phyloP scores from a whole-genome alignment of 257 asterid species.

The Lycium barbarum region DNA sequence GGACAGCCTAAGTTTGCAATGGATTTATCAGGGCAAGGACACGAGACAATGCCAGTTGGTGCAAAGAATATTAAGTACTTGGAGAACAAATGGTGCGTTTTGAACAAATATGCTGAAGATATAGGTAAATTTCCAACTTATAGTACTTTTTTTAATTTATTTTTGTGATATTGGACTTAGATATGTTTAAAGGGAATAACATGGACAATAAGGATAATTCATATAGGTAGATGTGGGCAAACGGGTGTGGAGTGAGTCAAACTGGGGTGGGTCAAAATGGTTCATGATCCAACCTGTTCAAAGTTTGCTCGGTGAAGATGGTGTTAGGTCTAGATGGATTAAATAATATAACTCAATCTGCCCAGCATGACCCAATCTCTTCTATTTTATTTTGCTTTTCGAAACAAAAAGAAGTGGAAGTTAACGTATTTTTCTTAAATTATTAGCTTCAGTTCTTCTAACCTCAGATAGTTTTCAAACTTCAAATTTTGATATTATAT shows the following conservation, averaged over 20 bases:
- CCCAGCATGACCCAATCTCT: too few relatives aligned
- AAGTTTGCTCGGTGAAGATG: neutral
- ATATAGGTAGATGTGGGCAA: neutral
- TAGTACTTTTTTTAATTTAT: neutral
- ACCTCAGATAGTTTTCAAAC: neutral
- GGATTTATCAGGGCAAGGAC: constrained; percentile 56
- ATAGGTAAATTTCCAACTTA: neutral
- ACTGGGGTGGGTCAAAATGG: neutral
- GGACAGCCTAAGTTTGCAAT: constrained; percentile 69
- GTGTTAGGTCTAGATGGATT: neutral
- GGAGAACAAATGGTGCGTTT: constrained; percentile 65
- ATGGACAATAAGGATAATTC: neutral
- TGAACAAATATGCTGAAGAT: constrained; percentile 30
- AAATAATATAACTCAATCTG: neutral
- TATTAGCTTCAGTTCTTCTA: neutral
- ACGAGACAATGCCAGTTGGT: constrained; percentile 41
- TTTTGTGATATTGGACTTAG: neutral
- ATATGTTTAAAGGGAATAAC: neutral
- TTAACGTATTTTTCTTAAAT: neutral
- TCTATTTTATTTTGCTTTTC: too few relatives aligned
- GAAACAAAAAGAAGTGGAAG: neutral
- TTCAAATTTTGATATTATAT: neutral
- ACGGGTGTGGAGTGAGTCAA: neutral
- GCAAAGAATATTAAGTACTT: constrained; percentile 58
- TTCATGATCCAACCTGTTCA: neutral